Percentiles rank a stretch among this genome's conserved stretches.
Evolutionary conservation across 1,139 yeast species (phyloP).

Genomic region (Yamadazyma triangularis): DNA sequence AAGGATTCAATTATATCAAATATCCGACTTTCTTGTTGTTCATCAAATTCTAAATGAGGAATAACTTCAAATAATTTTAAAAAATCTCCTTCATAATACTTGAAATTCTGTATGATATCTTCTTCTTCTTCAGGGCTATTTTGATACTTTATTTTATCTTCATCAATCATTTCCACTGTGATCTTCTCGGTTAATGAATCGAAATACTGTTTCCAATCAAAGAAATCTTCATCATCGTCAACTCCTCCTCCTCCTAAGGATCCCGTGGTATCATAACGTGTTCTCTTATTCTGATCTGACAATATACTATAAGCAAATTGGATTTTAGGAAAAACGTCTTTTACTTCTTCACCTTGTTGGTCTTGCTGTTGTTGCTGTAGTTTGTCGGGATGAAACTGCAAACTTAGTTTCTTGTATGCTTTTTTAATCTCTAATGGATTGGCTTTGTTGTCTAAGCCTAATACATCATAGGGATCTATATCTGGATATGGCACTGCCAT

Average conservation of each 20-base stretch:
- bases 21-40: conserved; percentile 57
- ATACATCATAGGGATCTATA: conserved; percentile 62
- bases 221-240: conserved; percentile 28
- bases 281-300: conserved; percentile 53
- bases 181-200: conserved; percentile 54
- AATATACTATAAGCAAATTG: conserved; percentile 75
- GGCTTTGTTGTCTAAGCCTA: conserved; percentile 40
- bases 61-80: conserved; percentile 65
- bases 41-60: conserved; percentile 70
- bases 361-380: conserved; percentile 29
- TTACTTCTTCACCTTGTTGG: conserved; percentile 1
- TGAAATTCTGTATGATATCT: conserved; percentile 60
- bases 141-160: conserved; percentile 63
- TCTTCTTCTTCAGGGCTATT: conserved; percentile 60
- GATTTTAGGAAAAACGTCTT: conserved; percentile 56
- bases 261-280: conserved; percentile 67
- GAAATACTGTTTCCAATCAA: conserved; percentile 64
- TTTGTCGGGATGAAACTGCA: conserved; percentile 79
- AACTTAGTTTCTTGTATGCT: conserved; percentile 67
- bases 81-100: conserved; percentile 65
- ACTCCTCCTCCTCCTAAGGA: conserved; percentile 42
- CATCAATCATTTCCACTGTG: conserved; percentile 69
- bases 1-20: conserved; percentile 47
- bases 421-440: conserved; percentile 58
- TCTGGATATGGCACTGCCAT: conserved; percentile 48